Evolutionary conservation across 2,329 filamentous ascomycete genomes (phyloP).

Genomic region (Aspergillus pseudoviridinutans): DNA sequence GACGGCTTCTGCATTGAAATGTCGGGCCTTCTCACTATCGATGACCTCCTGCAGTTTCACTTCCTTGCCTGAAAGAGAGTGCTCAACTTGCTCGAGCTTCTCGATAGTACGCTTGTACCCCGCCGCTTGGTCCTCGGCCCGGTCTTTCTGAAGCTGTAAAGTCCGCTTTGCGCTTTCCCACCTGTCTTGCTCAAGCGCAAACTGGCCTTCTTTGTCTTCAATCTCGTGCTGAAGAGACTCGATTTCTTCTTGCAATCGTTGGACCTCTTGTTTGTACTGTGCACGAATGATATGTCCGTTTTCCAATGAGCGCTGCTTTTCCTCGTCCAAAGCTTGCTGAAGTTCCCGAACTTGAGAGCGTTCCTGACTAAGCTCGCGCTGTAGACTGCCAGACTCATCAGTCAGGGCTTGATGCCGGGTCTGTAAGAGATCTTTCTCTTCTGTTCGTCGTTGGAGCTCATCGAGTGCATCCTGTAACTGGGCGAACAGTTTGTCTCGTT

Average conservation of each 20-base stretch:
- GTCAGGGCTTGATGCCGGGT: constrained; percentile 64
- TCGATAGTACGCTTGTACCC: constrained; percentile 69
- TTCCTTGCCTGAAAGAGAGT: constrained; percentile 64
- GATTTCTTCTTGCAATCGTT: constrained; percentile 53
- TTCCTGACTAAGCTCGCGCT: constrained; percentile 56
- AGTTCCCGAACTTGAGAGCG: constrained; percentile 45
- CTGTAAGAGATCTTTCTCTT: constrained; percentile 67
- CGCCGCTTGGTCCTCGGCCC: constrained; percentile 63
- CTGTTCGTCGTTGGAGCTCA: constrained; percentile 55
- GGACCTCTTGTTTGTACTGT: constrained; percentile 54
- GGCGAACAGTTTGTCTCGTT: constrained; percentile 37
- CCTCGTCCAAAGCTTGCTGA: constrained; percentile 47
- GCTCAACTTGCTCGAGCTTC: constrained; percentile 64
- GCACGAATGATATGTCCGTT: constrained; percentile 58
- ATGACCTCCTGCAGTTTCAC: constrained; percentile 63
- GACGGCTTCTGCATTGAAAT: constrained; percentile 66
- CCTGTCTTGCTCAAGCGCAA: constrained; percentile 67
- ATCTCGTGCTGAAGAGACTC: constrained; percentile 61
- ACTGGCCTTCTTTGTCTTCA: constrained; percentile 65
- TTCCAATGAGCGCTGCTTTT: constrained; percentile 56
- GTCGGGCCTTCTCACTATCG: constrained; percentile 66
- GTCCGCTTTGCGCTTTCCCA: constrained; percentile 66
- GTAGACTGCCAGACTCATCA: constrained; percentile 62
- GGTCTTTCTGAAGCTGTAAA: constrained; percentile 62
- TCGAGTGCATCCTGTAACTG: constrained; percentile 55